Conservation (phyloP, 2,329 filamentous ascomycete species). For the Metarhizium brunneum region DNA sequence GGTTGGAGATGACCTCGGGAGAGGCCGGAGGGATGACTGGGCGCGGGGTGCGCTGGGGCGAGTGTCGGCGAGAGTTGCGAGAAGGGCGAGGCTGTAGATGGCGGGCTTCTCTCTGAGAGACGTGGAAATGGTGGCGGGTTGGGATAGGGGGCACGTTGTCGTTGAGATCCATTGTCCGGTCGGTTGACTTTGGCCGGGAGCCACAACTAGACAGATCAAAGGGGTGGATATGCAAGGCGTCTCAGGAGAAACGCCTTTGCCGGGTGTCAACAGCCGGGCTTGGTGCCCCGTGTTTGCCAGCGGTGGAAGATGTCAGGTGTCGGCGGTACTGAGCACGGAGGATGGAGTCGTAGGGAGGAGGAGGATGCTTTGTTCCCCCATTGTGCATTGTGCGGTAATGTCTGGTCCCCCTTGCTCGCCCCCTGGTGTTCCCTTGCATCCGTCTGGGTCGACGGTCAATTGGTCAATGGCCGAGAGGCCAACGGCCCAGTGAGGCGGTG, state of each 20-base stretch:
- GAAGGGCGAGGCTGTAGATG: conserved; percentile 4
- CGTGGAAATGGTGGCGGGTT: conserved; percentile 10
- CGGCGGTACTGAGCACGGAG: too few relatives aligned
- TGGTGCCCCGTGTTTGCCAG: too few relatives aligned
- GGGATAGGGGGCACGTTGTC: conserved; percentile 23
- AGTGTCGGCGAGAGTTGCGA: conserved; percentile 7
- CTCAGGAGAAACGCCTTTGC: background rate
- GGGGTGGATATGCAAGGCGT: background rate
- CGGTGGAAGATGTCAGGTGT: too few relatives aligned
- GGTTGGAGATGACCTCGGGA: conserved; percentile 60
- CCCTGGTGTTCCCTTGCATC: too few relatives aligned
- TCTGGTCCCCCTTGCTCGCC: too few relatives aligned
- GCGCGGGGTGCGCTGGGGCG: conserved; percentile 3
- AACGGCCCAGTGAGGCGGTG: too few relatives aligned
- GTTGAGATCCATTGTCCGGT: conserved; percentile 15
- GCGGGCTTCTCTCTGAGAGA: background rate
- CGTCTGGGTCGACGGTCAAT: too few relatives aligned
- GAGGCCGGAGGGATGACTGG: conserved; percentile 35
- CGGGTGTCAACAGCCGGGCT: too few relatives aligned
- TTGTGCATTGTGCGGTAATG: too few relatives aligned
- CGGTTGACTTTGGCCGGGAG: background rate
- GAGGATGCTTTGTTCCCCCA: too few relatives aligned
- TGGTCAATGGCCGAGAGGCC: too few relatives aligned
- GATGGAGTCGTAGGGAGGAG: too few relatives aligned
- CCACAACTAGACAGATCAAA: background rate